These are phyloP conservation scores for Elongisporangium senticosum DNA, from an alignment of 352 stramenopile genomes.

Conservation along the genomic window DNA sequence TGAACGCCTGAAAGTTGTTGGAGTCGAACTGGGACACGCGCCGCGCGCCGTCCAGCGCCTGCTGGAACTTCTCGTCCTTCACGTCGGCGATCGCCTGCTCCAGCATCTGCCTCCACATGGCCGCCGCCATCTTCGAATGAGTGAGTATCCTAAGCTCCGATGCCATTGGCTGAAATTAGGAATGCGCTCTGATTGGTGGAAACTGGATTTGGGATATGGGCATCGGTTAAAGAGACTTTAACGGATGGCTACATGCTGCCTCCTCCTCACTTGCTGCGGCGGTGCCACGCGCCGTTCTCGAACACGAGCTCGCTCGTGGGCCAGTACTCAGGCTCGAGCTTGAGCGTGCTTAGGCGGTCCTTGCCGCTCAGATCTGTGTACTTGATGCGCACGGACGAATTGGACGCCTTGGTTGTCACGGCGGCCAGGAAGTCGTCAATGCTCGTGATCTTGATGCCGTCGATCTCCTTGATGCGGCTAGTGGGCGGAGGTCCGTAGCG, in stretches of 20 bases:
- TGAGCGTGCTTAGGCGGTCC: conserved; percentile 81
- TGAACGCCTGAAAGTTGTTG: conserved; percentile 78
- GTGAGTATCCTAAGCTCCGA: background rate
- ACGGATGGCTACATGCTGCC: background rate
- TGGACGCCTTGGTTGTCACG: conserved; percentile 52
- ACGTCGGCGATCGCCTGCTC: conserved; percentile 63
- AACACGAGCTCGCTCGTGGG: conserved; percentile 83
- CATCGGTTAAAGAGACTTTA: background rate
- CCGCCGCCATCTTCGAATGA: conserved; percentile 41
- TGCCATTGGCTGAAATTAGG: background rate
- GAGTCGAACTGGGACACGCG: conserved; percentile 73
- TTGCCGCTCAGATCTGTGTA: conserved; percentile 87
- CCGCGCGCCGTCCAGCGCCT: conserved; percentile 57
- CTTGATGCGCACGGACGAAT: conserved; percentile 85
- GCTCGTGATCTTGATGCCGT: conserved; percentile 79
- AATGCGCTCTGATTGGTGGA: background rate
- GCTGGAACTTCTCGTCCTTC: conserved; percentile 69
- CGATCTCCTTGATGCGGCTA: conserved; percentile 88
- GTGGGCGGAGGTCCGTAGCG: conserved; percentile 86
- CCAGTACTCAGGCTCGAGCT: conserved; percentile 89
- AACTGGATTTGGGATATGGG: background rate
- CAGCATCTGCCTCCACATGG: conserved; percentile 73
- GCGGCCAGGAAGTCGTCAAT: conserved; percentile 88
- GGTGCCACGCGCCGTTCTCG: conserved; percentile 74
- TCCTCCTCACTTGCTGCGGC: conserved; percentile 31